Conservation (phyloP, 768 basidiomycete genomes). For the Amanita muscaria region DNA sequence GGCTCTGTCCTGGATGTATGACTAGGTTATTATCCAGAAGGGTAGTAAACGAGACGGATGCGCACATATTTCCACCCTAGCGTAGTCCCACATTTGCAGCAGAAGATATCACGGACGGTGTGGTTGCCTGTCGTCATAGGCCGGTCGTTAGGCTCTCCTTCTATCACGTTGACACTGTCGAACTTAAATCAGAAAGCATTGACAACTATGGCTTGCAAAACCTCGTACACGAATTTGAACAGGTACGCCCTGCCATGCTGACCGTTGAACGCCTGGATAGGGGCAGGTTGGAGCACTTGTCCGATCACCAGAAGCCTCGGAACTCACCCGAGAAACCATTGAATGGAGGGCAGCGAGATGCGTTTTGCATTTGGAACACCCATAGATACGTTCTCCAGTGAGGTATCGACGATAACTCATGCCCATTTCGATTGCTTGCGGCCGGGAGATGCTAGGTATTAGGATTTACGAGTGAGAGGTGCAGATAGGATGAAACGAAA, state of each 20-base stretch:
- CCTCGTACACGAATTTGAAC: conserved; percentile 83
- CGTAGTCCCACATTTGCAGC: conserved; percentile 76
- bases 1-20: conserved; percentile 67
- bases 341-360: conserved; percentile 88
- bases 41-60: conserved; percentile 7
- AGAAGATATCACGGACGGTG: conserved; percentile 92
- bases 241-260: conserved; percentile 95
- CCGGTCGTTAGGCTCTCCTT: conserved; percentile 85
- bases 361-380: conserved; percentile 79
- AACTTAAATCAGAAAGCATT: conserved; percentile 10
- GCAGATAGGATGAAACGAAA: not conserved
- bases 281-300: conserved; percentile 9
- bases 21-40: not conserved
- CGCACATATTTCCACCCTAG: conserved; percentile 99
- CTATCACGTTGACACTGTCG: conserved; percentile 79
- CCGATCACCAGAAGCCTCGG: conserved; percentile 8
- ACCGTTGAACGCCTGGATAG: conserved; percentile 85
- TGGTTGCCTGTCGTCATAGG: conserved; percentile 97
- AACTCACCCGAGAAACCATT: conserved; percentile 79
- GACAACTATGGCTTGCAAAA: not conserved
- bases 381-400: conserved; percentile 77
- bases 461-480: not conserved
- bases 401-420: conserved; percentile 87
- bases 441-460: conserved; percentile 6
- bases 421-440: conserved; percentile 61